Evolutionary conservation across 257 asterid species (phyloP).

Genomic region (Lycium barbarum): DNA sequence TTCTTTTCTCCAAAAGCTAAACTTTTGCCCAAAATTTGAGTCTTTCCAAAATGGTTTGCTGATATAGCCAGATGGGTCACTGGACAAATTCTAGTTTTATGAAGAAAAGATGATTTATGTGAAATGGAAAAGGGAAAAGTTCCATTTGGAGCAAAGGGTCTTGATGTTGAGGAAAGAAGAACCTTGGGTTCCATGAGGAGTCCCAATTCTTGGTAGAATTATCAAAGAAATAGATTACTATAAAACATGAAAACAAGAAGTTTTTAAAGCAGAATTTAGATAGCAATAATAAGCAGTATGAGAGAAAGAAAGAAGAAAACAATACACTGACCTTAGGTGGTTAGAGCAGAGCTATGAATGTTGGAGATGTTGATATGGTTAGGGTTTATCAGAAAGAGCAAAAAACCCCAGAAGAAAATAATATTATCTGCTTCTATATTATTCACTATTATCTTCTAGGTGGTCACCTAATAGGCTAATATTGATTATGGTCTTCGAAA

Average conservation of each 20-base stretch:
- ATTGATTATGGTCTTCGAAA: no score
- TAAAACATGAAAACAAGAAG: constrained; percentile 34
- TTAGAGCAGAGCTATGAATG: background rate
- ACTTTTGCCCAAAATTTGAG: constrained; percentile 57
- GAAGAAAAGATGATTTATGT: constrained; percentile 45
- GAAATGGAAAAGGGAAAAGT: constrained; percentile 60
- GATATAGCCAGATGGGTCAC: constrained; percentile 40
- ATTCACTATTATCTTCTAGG: background rate
- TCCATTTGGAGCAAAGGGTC: constrained; percentile 52
- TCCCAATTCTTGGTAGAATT: constrained; percentile 30
- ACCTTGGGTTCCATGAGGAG: constrained; percentile 68
- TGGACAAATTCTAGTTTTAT: constrained; percentile 48
- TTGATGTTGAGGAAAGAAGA: constrained; percentile 56
- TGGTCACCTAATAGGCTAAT: background rate
- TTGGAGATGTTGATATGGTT: constrained; percentile 19
- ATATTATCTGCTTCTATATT: background rate
- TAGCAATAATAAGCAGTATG: background rate
- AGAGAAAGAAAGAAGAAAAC: constrained; percentile 23
- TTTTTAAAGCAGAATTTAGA: constrained; percentile 15
- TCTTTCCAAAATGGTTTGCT: constrained; percentile 42
- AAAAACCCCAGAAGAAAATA: constrained; percentile 44
- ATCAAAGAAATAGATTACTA: constrained; percentile 32
- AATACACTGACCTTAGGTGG: constrained; percentile 46
- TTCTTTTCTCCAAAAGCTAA: constrained; percentile 44
- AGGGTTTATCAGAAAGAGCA: constrained; percentile 61